These are phyloP conservation scores for Dicorynia guianensis DNA, from an alignment of 306 rosid genomes.

Conservation along the genomic window DNA sequence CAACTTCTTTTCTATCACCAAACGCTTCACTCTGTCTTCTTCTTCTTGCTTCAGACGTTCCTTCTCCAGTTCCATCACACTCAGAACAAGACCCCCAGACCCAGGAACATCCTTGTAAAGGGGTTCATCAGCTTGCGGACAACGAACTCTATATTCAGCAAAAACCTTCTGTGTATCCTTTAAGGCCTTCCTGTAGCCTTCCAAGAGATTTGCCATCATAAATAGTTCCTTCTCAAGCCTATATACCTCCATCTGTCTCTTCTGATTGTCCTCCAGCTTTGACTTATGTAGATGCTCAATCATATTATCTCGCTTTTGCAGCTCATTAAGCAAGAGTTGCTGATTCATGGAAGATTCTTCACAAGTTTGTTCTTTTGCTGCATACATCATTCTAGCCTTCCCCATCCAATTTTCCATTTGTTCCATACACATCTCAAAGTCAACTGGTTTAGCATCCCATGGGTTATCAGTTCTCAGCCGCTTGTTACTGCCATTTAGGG, in stretches of 20 bases:
- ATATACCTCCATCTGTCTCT: constrained; percentile 63
- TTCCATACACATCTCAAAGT: constrained; percentile 66
- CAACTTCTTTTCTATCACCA: constrained; percentile 52
- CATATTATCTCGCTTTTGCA: constrained; percentile 68
- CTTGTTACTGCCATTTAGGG: constrained; percentile 67
- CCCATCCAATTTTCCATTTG: constrained; percentile 68
- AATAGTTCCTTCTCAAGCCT: constrained; percentile 77
- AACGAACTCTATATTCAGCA: constrained; percentile 64
- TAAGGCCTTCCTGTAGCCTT: constrained; percentile 81
- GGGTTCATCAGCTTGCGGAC: constrained; percentile 76
- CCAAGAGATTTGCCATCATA: constrained; percentile 73
- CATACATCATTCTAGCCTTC: constrained; percentile 71
- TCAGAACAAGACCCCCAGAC: constrained; percentile 90
- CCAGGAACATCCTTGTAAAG: constrained; percentile 91
- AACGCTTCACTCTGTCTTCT: constrained; percentile 64
- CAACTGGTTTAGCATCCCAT: constrained; percentile 64
- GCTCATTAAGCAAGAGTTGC: constrained; percentile 64
- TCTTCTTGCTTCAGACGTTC: constrained; percentile 77
- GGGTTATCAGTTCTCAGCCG: constrained; percentile 68
- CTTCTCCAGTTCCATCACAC: constrained; percentile 78
- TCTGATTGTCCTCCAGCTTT: constrained; percentile 75
- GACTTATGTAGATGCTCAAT: constrained; percentile 67
- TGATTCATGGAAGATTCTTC: constrained; percentile 58
- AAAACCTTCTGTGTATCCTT: constrained; percentile 73
- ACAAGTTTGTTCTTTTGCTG: constrained; percentile 64